Conservation (phyloP, 2,329 filamentous ascomycete species). For the Sarocladium kiliense region DNA sequence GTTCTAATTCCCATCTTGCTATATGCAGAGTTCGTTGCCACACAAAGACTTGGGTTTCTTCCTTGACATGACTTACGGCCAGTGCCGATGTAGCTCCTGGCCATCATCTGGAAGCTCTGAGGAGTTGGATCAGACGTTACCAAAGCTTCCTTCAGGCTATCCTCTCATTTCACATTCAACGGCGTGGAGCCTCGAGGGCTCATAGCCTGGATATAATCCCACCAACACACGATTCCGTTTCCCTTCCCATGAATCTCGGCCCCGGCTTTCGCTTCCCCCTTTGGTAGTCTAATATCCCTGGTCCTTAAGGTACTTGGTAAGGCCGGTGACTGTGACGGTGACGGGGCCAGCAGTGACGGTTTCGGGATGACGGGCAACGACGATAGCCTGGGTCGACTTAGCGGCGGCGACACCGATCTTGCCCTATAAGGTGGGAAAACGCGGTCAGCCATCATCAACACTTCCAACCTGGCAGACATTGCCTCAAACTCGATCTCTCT, state of each 20-base stretch:
- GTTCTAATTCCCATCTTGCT: slow-evolving; percentile 6
- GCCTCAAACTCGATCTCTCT: too few relatives aligned
- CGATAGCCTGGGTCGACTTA: slow-evolving; percentile 84
- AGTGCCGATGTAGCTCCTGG: not conserved
- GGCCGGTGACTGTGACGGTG: slow-evolving; percentile 70
- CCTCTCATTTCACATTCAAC: not conserved
- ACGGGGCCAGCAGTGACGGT: slow-evolving; percentile 67
- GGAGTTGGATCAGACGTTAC: slow-evolving; percentile 1
- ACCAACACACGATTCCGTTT: slow-evolving; percentile 9
- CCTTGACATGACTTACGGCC: not conserved
- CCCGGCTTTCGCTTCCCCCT: not conserved
- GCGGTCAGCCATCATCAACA: not conserved
- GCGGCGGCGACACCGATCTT: slow-evolving; percentile 75
- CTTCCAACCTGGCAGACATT: not conserved
- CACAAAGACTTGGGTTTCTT: not conserved
- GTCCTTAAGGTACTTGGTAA: slow-evolving; percentile 82
- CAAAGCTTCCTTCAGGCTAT: not conserved
- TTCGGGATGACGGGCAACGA: slow-evolving; percentile 84
- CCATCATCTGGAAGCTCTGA: not conserved
- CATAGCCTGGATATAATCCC: slow-evolving; percentile 3
- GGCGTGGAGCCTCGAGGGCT: not conserved
- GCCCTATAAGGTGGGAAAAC: slow-evolving; percentile 39
- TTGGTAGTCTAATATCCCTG: slow-evolving; percentile 62
- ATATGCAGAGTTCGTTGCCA: slow-evolving; percentile 7
- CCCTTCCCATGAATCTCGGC: not conserved